phyloP scores from a whole-genome alignment of 805 yeast species.

The Metschnikowia gruessii region DNA sequence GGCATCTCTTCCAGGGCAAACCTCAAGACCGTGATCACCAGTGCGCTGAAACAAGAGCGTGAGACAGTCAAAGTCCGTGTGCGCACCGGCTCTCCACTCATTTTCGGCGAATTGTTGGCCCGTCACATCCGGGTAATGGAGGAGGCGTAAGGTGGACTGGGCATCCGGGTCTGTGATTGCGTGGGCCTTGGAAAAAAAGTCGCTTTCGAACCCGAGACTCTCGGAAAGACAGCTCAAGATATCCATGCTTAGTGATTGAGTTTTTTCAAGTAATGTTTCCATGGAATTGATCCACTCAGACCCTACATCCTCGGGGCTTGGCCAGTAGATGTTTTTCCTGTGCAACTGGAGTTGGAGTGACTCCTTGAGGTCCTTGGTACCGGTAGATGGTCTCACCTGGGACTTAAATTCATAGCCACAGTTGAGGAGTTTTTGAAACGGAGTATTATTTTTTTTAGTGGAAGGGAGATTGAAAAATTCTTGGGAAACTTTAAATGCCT shows the following conservation, averaged over 20 bases:
- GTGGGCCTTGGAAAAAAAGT: constrained; percentile 28
- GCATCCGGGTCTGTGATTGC: constrained; percentile 25
- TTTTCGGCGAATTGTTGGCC: constrained; percentile 22
- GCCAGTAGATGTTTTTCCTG: constrained; percentile 31
- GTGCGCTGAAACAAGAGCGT: constrained; percentile 33
- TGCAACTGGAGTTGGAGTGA: constrained; percentile 32
- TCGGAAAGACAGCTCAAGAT: constrained; percentile 30
- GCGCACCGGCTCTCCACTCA: constrained; percentile 38
- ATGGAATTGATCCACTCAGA: constrained; percentile 21
- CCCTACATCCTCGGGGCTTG: constrained; percentile 26
- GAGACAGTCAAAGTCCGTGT: constrained; percentile 35
- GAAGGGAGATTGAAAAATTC: constrained; percentile 23
- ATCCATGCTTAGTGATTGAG: constrained; percentile 25
- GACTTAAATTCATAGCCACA: constrained; percentile 33
- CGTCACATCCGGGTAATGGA: constrained; percentile 30
- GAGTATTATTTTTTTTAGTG: constrained; percentile 27
- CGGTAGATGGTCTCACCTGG: constrained; percentile 36
- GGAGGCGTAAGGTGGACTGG: constrained; percentile 32
- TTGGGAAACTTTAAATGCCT: constrained; percentile 24
- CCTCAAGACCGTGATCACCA: constrained; percentile 36
- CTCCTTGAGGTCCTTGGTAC: constrained; percentile 33
- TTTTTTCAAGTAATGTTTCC: constrained; percentile 19
- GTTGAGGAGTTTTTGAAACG: constrained; percentile 29
- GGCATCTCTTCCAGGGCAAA: constrained; percentile 37
- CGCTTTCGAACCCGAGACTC: constrained; percentile 25